phyloP scores from a whole-genome alignment of 345 rosid genomes.

The Hibiscus tridactylites region DNA sequence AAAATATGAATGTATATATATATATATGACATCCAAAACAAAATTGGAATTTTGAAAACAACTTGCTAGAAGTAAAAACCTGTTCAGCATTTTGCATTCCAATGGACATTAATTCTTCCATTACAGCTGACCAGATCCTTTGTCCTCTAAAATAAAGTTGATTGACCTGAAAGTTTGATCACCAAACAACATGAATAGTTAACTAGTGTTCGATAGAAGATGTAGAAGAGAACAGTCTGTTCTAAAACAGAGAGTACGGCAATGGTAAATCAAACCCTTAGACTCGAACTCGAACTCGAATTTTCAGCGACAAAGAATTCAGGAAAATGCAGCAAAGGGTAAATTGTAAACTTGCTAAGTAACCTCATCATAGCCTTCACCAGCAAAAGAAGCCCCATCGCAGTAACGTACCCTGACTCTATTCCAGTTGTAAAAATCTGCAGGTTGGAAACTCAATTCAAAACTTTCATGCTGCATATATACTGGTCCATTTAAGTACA shows the following conservation, averaged over 20 bases:
- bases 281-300: too few relatives aligned
- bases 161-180: constrained; percentile 25
- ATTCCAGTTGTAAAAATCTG: constrained; percentile 94
- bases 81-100: constrained; percentile 77
- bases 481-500: not conserved
- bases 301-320: not conserved
- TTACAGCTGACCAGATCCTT: constrained; percentile 70
- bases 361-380: constrained; percentile 66
- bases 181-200: not conserved
- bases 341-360: constrained; percentile 13
- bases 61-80: constrained; percentile 29
- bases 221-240: not conserved
- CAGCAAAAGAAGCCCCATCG: constrained; percentile 89
- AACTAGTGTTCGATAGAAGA: not conserved
- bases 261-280: too few relatives aligned
- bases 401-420: constrained; percentile 85
- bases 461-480: not conserved
- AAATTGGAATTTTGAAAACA: not conserved
- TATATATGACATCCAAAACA: not conserved
- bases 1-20: not conserved
- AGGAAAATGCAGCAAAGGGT: not conserved
- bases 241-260: not conserved
- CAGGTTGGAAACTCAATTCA: constrained; percentile 4
- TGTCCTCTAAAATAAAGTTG: constrained; percentile 74
- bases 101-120: constrained; percentile 49